phyloP scores from a whole-genome alignment of 1,139 yeast genomes.

The Diutina scorzettiae region DNA sequence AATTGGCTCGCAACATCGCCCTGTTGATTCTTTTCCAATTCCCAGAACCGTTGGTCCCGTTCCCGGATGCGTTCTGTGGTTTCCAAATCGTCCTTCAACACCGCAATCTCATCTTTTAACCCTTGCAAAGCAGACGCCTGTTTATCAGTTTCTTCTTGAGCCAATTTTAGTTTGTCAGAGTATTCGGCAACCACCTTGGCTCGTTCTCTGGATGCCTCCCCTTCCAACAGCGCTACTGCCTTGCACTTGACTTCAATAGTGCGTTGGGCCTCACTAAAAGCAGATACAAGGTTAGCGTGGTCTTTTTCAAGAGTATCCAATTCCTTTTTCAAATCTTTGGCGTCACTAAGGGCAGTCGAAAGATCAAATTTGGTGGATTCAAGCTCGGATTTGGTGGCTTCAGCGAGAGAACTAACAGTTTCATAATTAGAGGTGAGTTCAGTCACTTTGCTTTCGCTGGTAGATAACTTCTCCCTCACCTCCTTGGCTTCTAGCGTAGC shows the following conservation, averaged over 20 bases:
- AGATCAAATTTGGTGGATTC: too few species aligned
- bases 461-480: too few species aligned
- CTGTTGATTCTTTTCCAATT: conserved; percentile 7
- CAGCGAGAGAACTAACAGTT: neutral
- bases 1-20: conserved; percentile 6
- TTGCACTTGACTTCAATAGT: neutral
- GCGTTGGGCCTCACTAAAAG: neutral
- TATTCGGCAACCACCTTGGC: neutral
- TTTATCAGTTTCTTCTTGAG: neutral
- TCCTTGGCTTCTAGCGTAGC: neutral
- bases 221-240: neutral
- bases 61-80: too few species aligned
- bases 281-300: neutral
- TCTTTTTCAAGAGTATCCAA: neutral
- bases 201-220: neutral
- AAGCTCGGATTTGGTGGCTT: too few species aligned
- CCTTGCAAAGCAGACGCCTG: too few species aligned
- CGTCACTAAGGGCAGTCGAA: too few species aligned
- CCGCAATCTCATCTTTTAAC: conserved; percentile 4
- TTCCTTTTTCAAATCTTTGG: too few species aligned
- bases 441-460: too few species aligned
- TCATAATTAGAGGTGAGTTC: neutral
- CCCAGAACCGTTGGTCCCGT: too few species aligned
- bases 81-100: conserved; percentile 7
- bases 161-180: neutral